Evolutionary conservation across 805 yeast genomes (phyloP).

Genomic region (Clavispora vitiphila): DNA sequence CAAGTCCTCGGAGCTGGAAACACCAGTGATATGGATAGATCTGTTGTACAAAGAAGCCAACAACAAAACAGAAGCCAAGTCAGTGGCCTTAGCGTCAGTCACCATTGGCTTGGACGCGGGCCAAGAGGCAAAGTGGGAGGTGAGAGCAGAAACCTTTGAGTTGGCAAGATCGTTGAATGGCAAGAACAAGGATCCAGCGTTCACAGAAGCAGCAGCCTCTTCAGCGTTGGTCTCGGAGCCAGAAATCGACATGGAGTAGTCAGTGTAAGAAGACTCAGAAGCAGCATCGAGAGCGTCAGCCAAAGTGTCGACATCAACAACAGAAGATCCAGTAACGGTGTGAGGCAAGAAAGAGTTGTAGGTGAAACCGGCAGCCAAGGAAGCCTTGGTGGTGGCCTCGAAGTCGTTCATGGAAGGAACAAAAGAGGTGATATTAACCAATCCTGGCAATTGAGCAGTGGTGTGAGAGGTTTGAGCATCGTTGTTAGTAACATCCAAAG

Average conservation of each 20-base stretch:
- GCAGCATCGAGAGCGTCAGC: conserved; percentile 56
- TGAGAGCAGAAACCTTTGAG: conserved; percentile 69
- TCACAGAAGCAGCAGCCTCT: conserved; percentile 54
- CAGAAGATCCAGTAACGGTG: conserved; percentile 54
- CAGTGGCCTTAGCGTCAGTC: conserved; percentile 89
- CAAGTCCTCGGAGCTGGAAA: conserved; percentile 74
- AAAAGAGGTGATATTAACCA: conserved; percentile 75
- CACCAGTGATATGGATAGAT: conserved; percentile 84
- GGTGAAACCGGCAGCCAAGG: conserved; percentile 85
- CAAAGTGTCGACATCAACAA: conserved; percentile 63
- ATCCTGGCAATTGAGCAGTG: conserved; percentile 79
- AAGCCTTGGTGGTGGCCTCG: conserved; percentile 62
- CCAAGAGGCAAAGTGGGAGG: conserved; percentile 80
- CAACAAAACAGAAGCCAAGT: conserved; percentile 85
- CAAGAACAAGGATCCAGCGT: conserved; percentile 75
- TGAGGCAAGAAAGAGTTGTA: conserved; percentile 77
- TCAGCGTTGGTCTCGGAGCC: conserved; percentile 69
- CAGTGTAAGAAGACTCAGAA: conserved; percentile 64
- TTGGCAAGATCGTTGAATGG: conserved; percentile 71
- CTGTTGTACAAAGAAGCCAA: conserved; percentile 84
- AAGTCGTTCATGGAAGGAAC: conserved; percentile 69
- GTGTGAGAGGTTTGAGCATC: conserved; percentile 91
- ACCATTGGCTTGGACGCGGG: conserved; percentile 78
- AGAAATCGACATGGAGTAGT: conserved; percentile 77
- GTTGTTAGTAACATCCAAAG: conserved; percentile 64